These are phyloP conservation scores for Corchorus capsularis DNA, from an alignment of 345 rosid genomes.

Conservation along the genomic window DNA sequence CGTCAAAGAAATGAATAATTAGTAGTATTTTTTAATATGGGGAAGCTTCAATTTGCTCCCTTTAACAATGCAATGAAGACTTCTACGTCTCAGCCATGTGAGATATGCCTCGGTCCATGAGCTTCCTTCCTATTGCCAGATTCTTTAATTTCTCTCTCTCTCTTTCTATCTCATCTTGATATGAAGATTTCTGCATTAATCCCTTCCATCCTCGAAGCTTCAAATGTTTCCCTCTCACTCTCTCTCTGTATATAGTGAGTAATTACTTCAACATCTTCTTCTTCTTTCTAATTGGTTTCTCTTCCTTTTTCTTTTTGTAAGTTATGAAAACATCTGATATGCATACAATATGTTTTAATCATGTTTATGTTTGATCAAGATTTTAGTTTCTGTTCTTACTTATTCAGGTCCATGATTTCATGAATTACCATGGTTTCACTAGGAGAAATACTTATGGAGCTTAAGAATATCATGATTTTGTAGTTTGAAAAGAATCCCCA, in stretches of 20 bases:
- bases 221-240: conserved; percentile 24
- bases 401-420: conserved; percentile 17
- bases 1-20: conserved; percentile 21
- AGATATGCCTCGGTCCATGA: conserved; percentile 50
- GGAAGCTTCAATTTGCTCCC: conserved; percentile 28
- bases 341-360: not conserved
- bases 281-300: conserved; percentile 7
- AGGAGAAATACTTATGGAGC: not conserved
- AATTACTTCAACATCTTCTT: conserved; percentile 6
- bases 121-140: conserved; percentile 39
- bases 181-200: conserved; percentile 11
- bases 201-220: conserved; percentile 26
- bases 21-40: not conserved
- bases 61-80: conserved; percentile 38
- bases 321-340: not conserved
- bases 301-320: not conserved
- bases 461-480: conserved; percentile 24
- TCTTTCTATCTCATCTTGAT: conserved; percentile 24
- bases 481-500: conserved; percentile 34
- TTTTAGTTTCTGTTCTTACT: not conserved
- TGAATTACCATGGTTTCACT: conserved; percentile 4
- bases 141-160: conserved; percentile 23
- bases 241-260: conserved; percentile 31
- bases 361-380: not conserved
- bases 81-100: conserved; percentile 56